These are phyloP conservation scores for Venturia effusa DNA, from an alignment of 2,329 filamentous ascomycete species.

Conservation along the genomic window DNA sequence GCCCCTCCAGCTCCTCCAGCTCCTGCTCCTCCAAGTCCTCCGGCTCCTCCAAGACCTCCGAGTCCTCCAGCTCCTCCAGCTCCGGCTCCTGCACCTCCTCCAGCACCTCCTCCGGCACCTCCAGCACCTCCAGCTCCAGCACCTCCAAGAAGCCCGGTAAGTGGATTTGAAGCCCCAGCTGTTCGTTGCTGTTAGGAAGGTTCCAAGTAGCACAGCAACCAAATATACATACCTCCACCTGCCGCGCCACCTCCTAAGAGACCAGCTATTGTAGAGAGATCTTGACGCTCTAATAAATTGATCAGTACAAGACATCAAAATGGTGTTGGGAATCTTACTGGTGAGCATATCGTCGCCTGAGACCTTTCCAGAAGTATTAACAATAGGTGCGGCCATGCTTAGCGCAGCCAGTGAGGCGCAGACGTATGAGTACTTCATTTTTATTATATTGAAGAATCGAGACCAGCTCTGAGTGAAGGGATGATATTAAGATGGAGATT, in stretches of 20 bases:
- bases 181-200: not conserved
- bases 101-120: not conserved
- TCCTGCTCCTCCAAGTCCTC: constrained; percentile 1
- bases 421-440: constrained; percentile 6
- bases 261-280: not conserved
- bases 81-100: not conserved
- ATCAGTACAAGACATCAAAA: not conserved
- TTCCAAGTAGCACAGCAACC: not conserved
- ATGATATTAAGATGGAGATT: not conserved
- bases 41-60: not conserved
- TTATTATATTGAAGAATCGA: not conserved
- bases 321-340: not conserved
- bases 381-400: not conserved
- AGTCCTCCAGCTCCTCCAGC: not conserved
- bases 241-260: not conserved
- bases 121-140: not conserved
- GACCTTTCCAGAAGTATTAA: constrained; percentile 4
- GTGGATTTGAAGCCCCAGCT: not conserved
- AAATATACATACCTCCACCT: not conserved
- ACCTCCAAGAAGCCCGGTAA: constrained; percentile 5
- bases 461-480: not conserved
- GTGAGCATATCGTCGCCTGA: constrained; percentile 6
- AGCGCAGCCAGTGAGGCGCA: constrained; percentile 1
- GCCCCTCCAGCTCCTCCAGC: not conserved
- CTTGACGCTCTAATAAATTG: not conserved